Evolutionary conservation across 305 asterid genomes (phyloP).

Genomic region (Petunia hybrid): DNA sequence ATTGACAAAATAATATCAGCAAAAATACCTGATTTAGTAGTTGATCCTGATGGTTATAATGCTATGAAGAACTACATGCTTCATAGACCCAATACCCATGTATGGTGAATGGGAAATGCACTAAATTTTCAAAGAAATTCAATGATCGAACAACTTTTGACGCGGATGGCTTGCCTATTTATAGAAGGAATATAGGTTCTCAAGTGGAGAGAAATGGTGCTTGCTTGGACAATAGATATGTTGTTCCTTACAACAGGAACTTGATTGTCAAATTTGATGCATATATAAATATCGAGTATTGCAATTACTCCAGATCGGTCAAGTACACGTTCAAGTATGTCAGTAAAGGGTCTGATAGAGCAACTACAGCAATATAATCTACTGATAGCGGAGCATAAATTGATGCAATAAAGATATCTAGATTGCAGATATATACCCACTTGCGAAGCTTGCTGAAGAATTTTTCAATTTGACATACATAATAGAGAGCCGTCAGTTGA

Average conservation of each 20-base stretch:
- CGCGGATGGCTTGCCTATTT: not conserved
- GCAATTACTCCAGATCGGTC: too few species aligned
- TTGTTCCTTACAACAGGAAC: not conserved
- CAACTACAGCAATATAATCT: not conserved
- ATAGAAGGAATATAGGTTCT: not conserved
- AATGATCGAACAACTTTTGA: not conserved
- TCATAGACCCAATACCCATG: not conserved
- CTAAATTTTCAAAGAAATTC: conserved; percentile 26
- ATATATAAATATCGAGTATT: too few species aligned
- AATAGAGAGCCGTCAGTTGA: conserved; percentile 28
- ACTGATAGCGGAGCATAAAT: not conserved
- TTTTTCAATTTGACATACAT: conserved; percentile 27
- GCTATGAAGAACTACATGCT: not conserved
- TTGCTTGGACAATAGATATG: not conserved
- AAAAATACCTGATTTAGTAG: not conserved
- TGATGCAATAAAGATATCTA: conserved; percentile 11
- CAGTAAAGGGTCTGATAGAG: not conserved
- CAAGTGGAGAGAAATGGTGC: not conserved
- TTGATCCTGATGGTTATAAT: not conserved
- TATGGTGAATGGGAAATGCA: conserved; percentile 1
- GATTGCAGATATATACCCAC: conserved; percentile 13
- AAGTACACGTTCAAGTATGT: not conserved
- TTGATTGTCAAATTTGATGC: not conserved
- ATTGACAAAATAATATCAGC: not conserved
- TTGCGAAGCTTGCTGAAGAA: not conserved